phyloP scores from a whole-genome alignment of 177 flowering plant species.

The Vitis hybrid region DNA sequence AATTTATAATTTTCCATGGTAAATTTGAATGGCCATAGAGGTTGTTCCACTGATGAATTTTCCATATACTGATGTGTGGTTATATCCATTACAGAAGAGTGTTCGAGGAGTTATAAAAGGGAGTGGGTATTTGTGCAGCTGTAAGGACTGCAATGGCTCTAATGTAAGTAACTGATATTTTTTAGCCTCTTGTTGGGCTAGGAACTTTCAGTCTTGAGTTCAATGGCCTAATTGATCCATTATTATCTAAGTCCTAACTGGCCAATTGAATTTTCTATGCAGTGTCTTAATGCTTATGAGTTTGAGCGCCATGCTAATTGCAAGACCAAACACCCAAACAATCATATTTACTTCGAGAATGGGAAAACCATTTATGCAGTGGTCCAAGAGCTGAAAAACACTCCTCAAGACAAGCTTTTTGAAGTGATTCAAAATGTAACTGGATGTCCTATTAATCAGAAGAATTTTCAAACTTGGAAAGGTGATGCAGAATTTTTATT shows the following conservation, averaged over 20 bases:
- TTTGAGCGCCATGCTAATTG: constrained; percentile 77
- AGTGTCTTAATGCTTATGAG: constrained; percentile 73
- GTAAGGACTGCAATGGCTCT: constrained; percentile 46
- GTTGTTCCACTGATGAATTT: not conserved
- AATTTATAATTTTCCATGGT: not conserved
- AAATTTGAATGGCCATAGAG: not conserved
- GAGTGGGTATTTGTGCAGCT: constrained; percentile 63
- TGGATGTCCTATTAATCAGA: constrained; percentile 53
- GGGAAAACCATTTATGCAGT: constrained; percentile 71
- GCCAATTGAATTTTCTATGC: constrained; percentile 6
- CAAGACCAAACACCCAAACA: constrained; percentile 77
- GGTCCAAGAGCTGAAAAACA: constrained; percentile 67
- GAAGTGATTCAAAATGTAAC: constrained; percentile 60
- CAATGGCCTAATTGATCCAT: no score
- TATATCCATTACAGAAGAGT: constrained; percentile 34
- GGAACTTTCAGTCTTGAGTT: not conserved
- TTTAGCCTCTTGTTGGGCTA: not conserved
- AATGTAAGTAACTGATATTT: constrained; percentile 31
- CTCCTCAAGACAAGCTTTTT: constrained; percentile 53
- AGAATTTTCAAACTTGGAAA: constrained; percentile 63
- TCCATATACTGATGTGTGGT: not conserved
- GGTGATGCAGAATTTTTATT: constrained; percentile 28
- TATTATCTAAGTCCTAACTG: not conserved
- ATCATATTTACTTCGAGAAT: constrained; percentile 75
- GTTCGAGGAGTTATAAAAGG: constrained; percentile 63